These are phyloP conservation scores for Lactifluus hygrophoroides DNA, from an alignment of 768 basidiomycete species.

Conservation along the genomic window DNA sequence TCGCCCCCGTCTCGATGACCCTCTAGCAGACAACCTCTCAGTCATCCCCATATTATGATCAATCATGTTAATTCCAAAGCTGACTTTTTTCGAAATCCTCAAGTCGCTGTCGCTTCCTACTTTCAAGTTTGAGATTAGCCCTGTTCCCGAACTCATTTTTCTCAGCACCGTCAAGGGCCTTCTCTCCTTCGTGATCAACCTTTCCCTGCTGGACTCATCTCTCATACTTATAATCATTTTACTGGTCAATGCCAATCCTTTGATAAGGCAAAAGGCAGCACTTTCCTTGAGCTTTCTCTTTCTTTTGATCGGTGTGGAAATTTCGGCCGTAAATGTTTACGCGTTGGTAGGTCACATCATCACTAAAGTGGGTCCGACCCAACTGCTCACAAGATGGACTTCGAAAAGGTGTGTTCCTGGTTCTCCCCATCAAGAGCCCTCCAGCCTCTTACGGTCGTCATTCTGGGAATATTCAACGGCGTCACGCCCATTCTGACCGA, in stretches of 20 bases:
- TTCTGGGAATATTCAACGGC: conserved; percentile 8
- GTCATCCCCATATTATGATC: background rate
- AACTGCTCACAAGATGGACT: background rate
- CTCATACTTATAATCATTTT: conserved; percentile 10
- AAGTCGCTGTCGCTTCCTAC: conserved; percentile 1
- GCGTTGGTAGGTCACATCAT: conserved; percentile 3
- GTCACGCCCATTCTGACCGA: conserved; percentile 10
- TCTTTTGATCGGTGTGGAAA: conserved; percentile 7
- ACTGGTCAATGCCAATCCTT: conserved; percentile 5
- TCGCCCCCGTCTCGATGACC: background rate
- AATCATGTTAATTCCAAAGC: conserved; percentile 1
- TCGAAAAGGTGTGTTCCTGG: conserved; percentile 9
- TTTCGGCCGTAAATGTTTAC: conserved; percentile 12
- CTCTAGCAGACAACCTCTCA: background rate
- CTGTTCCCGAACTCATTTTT: conserved; percentile 14
- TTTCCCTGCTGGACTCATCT: conserved; percentile 13
- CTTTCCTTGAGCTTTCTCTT: background rate
- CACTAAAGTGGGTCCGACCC: too few relatives aligned
- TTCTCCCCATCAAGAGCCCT: conserved; percentile 12
- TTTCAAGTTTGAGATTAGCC: conserved; percentile 9
- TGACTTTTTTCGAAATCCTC: background rate
- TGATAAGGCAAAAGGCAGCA: background rate
- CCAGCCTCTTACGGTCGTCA: conserved; percentile 12
- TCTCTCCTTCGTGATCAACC: conserved; percentile 13
- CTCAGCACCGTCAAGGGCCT: conserved; percentile 15